Base-by-base conservation (phyloP, 2,329 filamentous ascomycete genomes). In the Biscogniauxia marginata region DNA sequence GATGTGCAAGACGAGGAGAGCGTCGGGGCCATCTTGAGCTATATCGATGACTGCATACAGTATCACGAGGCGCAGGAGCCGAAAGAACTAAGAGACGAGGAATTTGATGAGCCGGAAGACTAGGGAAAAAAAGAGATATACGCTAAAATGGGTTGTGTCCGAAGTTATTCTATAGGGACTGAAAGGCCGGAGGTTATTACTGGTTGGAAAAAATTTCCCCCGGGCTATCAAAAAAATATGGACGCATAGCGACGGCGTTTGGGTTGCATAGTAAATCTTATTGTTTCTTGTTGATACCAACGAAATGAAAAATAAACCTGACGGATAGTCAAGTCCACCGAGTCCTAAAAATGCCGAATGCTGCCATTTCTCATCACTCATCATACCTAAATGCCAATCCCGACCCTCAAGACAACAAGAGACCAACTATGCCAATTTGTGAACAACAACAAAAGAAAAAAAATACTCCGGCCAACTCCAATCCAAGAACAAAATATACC, bases 1-100 rank as follows among this genome's bases (percentile, higher is more conserved):
- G 90, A 98, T 69, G 89, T 88, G 23, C 89, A 95, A 63, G 87
- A 96, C 67, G 93, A 98, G 75, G 92, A 98, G 67, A 98, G 93
- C 69, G 87, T 98, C 3, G 88, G 83, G 1, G 86, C 77, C 76
- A 78, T 85, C 62, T 73, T 83, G 67, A 83, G 81, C 63, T 82
- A 79, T 67, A 73, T 84, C 64, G 82, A 83, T 48, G 75, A 77
- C 69, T 84, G 81, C 64, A 71, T 72, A 50, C 70, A 71, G 43
- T 71, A 68, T 53, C 68, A 72, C 56, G 70, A 72, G 51, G 69
- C 70, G 4, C 70, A 72, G 51, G 70, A 72, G 59, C 70, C 70
- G 2, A 68, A 61, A 55, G 70, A 72, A 56, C 24, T 72, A 30
- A 72, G 71, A 53, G 70, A 71, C 21, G 65, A 67, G 19, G 68